Evolutionary conservation across 768 basidiomycete species (phyloP).

Genomic region (Tylopilus sp.): DNA sequence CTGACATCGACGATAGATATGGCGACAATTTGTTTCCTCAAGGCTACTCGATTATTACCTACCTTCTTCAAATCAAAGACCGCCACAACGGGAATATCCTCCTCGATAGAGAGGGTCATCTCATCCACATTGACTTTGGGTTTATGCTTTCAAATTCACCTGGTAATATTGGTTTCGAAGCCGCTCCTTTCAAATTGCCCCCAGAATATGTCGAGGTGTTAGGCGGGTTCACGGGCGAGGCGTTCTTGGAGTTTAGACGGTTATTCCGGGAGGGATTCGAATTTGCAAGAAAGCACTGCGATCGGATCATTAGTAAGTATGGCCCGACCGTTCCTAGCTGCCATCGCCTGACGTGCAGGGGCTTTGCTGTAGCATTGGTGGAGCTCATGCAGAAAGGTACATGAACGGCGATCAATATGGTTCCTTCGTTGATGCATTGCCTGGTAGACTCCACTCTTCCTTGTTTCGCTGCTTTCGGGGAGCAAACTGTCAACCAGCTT

Average conservation of each 20-base stretch:
- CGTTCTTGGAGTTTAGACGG: conserved; percentile 79
- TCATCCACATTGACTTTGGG: conserved; percentile 97
- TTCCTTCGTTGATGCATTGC: not conserved
- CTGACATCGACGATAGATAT: not conserved
- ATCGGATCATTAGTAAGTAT: conserved; percentile 88
- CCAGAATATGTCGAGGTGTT: conserved; percentile 95
- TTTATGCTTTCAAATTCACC: conserved; percentile 98
- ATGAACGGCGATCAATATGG: conserved; percentile 4
- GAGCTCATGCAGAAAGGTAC: conserved; percentile 97
- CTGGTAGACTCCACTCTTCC: conserved; percentile 78
- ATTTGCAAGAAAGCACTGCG: conserved; percentile 91
- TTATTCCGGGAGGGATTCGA: conserved; percentile 94
- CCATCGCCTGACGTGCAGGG: conserved; percentile 4
- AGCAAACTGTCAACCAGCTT: conserved; percentile 83
- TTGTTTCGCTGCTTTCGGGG: conserved; percentile 88
- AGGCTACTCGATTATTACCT: conserved; percentile 96
- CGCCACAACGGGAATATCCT: conserved; percentile 98
- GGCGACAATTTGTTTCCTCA: not conserved
- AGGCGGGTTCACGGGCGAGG: conserved; percentile 74
- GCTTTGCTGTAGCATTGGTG: conserved; percentile 59
- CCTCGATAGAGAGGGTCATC: conserved; percentile 89
- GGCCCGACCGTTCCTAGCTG: not conserved
- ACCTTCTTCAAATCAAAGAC: conserved; percentile 96
- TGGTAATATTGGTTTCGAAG: conserved; percentile 97
- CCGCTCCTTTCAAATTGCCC: conserved; percentile 97